A percentile compares a stretch with the other conserved stretches of the same genome.
phyloP scores from a whole-genome alignment of 2,329 filamentous ascomycete genomes.

The Ustilaginoidea virens region DNA sequence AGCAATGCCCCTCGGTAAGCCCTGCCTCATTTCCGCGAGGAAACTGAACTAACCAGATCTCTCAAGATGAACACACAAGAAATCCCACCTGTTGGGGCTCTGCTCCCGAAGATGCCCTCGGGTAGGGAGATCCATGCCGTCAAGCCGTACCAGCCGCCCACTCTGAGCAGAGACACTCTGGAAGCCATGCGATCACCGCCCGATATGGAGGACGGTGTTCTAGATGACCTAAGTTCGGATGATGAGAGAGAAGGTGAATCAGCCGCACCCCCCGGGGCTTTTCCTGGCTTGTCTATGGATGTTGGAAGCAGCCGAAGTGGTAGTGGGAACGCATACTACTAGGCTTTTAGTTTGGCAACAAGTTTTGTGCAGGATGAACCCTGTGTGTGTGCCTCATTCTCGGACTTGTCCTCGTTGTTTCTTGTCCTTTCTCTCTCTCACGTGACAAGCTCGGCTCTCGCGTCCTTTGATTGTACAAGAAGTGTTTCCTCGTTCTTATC shows the following conservation, averaged over 20 bases:
- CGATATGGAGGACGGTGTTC: conserved; percentile 17
- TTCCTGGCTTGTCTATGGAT: conserved; percentile 29
- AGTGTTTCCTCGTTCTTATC: too few relatives aligned
- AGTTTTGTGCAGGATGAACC: too few relatives aligned
- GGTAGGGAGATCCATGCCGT: conserved; percentile 72
- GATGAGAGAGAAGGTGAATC: conserved; percentile 17
- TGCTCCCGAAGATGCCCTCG: conserved; percentile 69
- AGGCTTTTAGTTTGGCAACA: too few relatives aligned
- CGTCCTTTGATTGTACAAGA: too few relatives aligned
- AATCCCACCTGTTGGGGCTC: conserved; percentile 54
- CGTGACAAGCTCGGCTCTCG: too few relatives aligned
- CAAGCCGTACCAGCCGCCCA: conserved; percentile 50
- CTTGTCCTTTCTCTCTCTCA: too few relatives aligned
- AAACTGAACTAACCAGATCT: too few relatives aligned
- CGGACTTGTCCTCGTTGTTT: too few relatives aligned
- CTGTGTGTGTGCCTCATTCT: too few relatives aligned
- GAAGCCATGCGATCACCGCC: conserved; percentile 37
- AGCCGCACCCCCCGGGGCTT: conserved; percentile 29
- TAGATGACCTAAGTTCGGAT: conserved; percentile 21
- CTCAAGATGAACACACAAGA: conserved; percentile 63
- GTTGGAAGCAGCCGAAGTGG: conserved; percentile 17
- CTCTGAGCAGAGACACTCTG: conserved; percentile 49
- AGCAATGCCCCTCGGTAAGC: conserved; percentile 13
- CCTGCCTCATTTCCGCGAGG: conserved; percentile 4
- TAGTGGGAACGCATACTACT: conserved; percentile 23